These are phyloP conservation scores for Curvularia eragrostidis DNA, from an alignment of 2,329 filamentous ascomycete species.

Conservation along the genomic window DNA sequence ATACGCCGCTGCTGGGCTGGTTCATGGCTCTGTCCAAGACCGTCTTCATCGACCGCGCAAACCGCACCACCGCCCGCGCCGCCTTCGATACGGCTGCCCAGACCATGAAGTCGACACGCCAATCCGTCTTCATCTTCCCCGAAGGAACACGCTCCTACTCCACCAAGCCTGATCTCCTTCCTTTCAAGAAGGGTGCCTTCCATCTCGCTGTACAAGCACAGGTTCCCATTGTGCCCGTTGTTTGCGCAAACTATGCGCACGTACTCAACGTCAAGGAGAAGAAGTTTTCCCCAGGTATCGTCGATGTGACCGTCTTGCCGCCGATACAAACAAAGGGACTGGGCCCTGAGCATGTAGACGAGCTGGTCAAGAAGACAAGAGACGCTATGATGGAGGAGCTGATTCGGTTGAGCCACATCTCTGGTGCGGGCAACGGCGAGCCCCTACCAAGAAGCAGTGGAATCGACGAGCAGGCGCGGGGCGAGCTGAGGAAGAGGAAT, in stretches of 20 bases:
- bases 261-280: constrained; percentile 55
- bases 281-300: constrained; percentile 51
- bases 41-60: constrained; percentile 94
- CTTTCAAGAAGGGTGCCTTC: constrained; percentile 99
- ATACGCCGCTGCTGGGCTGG: constrained; percentile 86
- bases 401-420: constrained; percentile 41
- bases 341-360: constrained; percentile 45
- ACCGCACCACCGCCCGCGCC: constrained; percentile 79
- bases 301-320: constrained; percentile 62
- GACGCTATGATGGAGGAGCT: constrained; percentile 49
- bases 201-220: constrained; percentile 93
- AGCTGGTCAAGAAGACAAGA: constrained; percentile 39
- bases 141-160: constrained; percentile 94
- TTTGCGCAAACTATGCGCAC: constrained; percentile 59
- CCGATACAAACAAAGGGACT: constrained; percentile 47
- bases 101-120: constrained; percentile 72
- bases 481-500: constrained; percentile 39
- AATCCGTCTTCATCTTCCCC: constrained; percentile 83
- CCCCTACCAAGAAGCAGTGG: constrained; percentile 35
- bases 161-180: constrained; percentile 78
- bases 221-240: constrained; percentile 87
- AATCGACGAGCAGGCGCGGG: constrained; percentile 19
- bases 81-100: constrained; percentile 84
- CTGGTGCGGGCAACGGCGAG: constrained; percentile 31
- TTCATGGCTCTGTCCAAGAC: constrained; percentile 86